phyloP scores from a whole-genome alignment of 2,329 filamentous ascomycete genomes.

The Aspergillus sp. region DNA sequence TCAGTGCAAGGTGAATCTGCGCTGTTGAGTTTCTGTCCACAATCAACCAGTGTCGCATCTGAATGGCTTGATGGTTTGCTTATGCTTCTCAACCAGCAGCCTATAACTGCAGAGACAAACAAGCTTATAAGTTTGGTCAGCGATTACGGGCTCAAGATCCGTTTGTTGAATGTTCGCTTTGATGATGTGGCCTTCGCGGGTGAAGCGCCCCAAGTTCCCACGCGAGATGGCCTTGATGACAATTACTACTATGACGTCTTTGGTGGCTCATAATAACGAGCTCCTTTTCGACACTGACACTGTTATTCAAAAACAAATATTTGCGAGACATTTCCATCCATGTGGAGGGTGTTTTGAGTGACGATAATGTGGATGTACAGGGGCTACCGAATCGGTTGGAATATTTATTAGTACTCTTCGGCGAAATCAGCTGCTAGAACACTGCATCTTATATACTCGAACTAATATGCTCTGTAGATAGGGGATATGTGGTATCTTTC shows the following conservation, averaged over 20 bases:
- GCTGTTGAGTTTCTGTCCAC: slow-evolving; percentile 79
- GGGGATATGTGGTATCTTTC: no score
- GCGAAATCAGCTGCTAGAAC: no score
- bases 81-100: slow-evolving; percentile 92
- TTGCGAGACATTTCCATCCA: no score
- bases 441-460: no score
- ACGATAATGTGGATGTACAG: no score
- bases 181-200: slow-evolving; percentile 71
- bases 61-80: slow-evolving; percentile 96
- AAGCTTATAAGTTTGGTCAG: slow-evolving; percentile 83
- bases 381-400: no score
- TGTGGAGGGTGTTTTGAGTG: no score
- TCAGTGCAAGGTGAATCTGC: slow-evolving; percentile 64
- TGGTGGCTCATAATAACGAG: slow-evolving; percentile 25
- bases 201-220: slow-evolving; percentile 76
- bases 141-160: slow-evolving; percentile 90
- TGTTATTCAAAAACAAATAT: no score
- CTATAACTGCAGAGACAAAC: slow-evolving; percentile 95
- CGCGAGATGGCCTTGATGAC: slow-evolving; percentile 81
- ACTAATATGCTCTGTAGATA: no score
- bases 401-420: no score
- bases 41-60: slow-evolving; percentile 78
- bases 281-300: background rate
- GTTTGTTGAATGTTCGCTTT: slow-evolving; percentile 85
- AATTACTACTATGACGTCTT: slow-evolving; percentile 89